Evolutionary conservation across 345 rosid genomes (phyloP), one percentile per base, ranked within the genome.

Genomic region (Lumnitzera racemosa): DNA sequence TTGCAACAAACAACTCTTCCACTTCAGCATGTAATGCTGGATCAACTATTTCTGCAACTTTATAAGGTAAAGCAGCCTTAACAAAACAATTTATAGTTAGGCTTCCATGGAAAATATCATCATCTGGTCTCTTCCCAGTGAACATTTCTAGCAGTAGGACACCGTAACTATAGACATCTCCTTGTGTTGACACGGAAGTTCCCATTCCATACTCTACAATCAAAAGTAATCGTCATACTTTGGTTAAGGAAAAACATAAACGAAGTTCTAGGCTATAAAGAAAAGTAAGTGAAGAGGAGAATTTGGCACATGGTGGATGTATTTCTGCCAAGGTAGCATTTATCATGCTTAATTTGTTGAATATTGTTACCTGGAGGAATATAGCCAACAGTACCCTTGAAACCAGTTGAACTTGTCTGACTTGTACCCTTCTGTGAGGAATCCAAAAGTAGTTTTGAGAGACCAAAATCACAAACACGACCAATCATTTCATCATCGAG

Each of bases 141-240:
- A 67, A 54, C 58, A 59, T 52, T 46, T 67, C 70, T 51, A 67
- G 47, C 31, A 62, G 23, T 15, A 62, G 65, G 49, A 62, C 20
- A 20, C 20, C 20, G 20, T 20, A 20, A 20, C 20, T 20, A 20
- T 67, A 67, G 10, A 59, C 59, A 59, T 67, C 70, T 15, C 70
- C 70, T 15, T 24, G 14, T 23, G 52, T 46, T 52, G 65, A 67
- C 16, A 55, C 54, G 2, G 53, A 17, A 10, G 47, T 47, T 47
- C 65, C 70, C 64, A 59, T 53, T n/a, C 64, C 70, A 53, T 67
- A 59, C 50, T 67, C 65, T 67, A 55, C 15, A 55, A 17, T 23
- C 11, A 13, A 24, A 23, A 55, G 3, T 5, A 25, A 55, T 11
- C 7, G 10, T 36, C 43, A 36, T 36, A 7, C 7, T 36, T 36